Base-by-base conservation (phyloP, 2,329 filamentous ascomycete species). In the Colletotrichum sp. region DNA sequence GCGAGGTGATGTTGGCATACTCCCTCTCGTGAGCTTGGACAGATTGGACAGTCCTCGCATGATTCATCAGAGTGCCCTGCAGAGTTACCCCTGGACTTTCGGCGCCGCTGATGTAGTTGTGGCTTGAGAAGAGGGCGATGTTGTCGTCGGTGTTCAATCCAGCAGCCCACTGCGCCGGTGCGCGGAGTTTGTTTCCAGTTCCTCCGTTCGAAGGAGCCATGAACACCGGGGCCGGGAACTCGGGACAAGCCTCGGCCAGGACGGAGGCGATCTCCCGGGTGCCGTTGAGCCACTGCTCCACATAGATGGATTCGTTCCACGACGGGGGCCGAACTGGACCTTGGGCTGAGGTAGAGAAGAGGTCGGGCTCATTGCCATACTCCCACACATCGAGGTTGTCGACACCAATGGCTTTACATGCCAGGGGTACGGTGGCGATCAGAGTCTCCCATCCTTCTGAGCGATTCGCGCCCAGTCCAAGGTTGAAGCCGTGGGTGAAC, bases 21-120 rank as follows among this genome's bases (percentile, higher is more conserved):
- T 90, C 87, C 55, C 85, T 83, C 24, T 89, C 80, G 78, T 92
- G 90, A 3, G 84, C 82, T 65, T 84, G 80, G 49, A 93, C 85
- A 12, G 88, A 89, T 8, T 82, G 79, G 5, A 87, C 85, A 5
- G 89, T 92, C 70, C 84, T 85, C 21, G 87, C 89, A 83, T 93
- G 92, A 84, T 93, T 93, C 89, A 93, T 89, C 5, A 94, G 85
- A 0, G 92, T 93, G 21, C 87, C 87, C 80, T 91, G 89, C 0
- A 93, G 87, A 0, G 92, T 93, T 3, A 93, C 90, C 16, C 92
- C 92, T 0, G 89, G 90, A n/a, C 87, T 85, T 3, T 86, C 87
- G 49, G 92, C 90, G 69, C 90, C 91, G 71, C 87, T 89, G 78
- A 93, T 93, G 82, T 93, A 93, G 84, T 93, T 93, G 82, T 93